These are phyloP conservation scores for Neurospora sp. DNA, from an alignment of 495 filamentous ascomycete species.

Conservation along the genomic window DNA sequence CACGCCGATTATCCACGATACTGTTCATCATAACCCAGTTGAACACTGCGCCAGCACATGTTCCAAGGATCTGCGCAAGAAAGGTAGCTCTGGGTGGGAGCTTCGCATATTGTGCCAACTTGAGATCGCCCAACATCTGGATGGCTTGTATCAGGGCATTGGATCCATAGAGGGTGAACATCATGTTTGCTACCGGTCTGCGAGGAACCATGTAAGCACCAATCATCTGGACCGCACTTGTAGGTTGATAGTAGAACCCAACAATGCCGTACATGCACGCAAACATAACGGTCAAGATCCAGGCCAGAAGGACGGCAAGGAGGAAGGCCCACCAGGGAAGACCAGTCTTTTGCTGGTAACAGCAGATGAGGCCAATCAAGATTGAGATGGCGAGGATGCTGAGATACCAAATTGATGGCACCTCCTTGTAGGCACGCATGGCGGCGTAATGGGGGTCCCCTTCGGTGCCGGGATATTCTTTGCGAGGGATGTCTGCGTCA, in stretches of 20 bases:
- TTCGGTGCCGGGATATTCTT: conserved; percentile 1
- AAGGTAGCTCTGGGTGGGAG: conserved; percentile 32
- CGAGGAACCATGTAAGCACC: conserved; percentile 19
- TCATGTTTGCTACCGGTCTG: conserved; percentile 26
- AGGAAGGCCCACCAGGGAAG: conserved; percentile 48
- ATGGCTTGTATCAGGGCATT: conserved; percentile 17
- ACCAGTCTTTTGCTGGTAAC: conserved; percentile 36
- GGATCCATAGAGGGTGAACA: conserved; percentile 22
- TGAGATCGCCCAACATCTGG: conserved; percentile 28
- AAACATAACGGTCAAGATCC: conserved; percentile 20
- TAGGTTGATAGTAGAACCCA: conserved; percentile 24
- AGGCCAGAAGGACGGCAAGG: conserved; percentile 25
- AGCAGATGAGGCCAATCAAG: conserved; percentile 36
- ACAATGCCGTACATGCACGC: conserved; percentile 26
- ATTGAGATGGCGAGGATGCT: conserved; percentile 33
- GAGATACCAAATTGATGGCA: conserved; percentile 44
- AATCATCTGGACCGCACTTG: conserved; percentile 25
- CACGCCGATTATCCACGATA: conserved; percentile 20
- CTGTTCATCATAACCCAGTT: conserved; percentile 30
- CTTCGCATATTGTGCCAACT: conserved; percentile 29
- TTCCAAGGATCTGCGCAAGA: conserved; percentile 24
- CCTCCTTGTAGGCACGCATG: conserved; percentile 37
- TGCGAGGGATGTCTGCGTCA: neutral
- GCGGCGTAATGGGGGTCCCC: conserved; percentile 39
- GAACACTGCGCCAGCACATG: conserved; percentile 23